Base-by-base conservation (phyloP, 108 stramenopile genomes). In the Schizochytrium sp. region DNA sequence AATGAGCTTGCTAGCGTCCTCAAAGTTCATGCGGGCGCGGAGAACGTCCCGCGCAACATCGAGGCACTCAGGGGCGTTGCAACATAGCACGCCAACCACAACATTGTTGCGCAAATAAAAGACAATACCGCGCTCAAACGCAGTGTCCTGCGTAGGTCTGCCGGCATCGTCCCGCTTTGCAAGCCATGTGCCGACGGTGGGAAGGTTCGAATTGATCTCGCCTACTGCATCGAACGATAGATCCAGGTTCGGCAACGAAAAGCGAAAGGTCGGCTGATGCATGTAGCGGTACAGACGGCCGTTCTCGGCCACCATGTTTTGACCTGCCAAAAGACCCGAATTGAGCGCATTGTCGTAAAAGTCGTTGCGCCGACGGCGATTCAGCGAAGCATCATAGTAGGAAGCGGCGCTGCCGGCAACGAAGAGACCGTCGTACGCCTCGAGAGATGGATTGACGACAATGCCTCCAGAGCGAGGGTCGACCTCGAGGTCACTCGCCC, bases 321-420 rank as follows among this genome's bases (percentile, higher is more conserved):
- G 76, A 1, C 76, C 76, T 6, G 76, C 76, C 18, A 83, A 45
- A 43, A 83, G 48, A 45, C 76, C 76, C 45, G 51, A 25, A 2
- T 83, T 83, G 2, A 83, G 76, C 45, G 76, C 76, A 53, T 53
- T 83, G 76, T 83, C 76, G 28, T 83, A 83, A 34, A 83, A 53
- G 23, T 83, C 76, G 28, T 53, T 53, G 45, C 76, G 45, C 0
- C 76, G 45, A 18, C 63, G 63, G 5, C 76, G 76, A 4, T 28
- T 53, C 45, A 83, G 23, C 10, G 76, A 47, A 23, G n/a, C 48
- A 34, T 83, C 76, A 23, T 83, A 83, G 76, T 83, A 83, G 16
- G 76, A 83, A 6, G 76, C 76, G 14, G 76, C 45, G 51, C 76
- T 83, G 45, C 76, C 76, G 48, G 76, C 76, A 6, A 83, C 76